Evolutionary conservation across 2,329 filamentous ascomycete species (phyloP).

Genomic region (Remersonia thermophila): DNA sequence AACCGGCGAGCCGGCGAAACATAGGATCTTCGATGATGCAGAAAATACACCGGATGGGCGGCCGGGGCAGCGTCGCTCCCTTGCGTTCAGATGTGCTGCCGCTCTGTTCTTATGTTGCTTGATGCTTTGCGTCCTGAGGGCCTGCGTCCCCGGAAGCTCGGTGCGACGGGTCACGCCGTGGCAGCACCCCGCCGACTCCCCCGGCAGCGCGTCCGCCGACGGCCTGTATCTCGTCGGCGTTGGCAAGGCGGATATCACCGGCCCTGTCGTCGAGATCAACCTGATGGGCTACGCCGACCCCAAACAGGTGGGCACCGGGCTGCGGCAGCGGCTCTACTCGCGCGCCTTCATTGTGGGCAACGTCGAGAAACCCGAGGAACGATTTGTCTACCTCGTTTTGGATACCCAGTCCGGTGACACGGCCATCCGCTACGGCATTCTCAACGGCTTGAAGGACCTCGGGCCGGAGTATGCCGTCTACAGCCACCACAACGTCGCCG

Average conservation of each 20-base stretch:
- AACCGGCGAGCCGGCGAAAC: no score
- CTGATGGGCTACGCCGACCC: conserved; percentile 85
- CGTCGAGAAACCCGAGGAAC: conserved; percentile 49
- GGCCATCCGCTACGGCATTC: conserved; percentile 73
- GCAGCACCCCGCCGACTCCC: neutral
- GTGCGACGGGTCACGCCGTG: neutral
- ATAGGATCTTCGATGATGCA: no score
- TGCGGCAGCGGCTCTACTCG: conserved; percentile 79
- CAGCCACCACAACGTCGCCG: conserved; percentile 66
- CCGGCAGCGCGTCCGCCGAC: conserved; percentile 7
- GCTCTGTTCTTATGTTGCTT: no score
- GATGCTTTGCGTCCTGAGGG: neutral
- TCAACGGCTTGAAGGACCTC: conserved; percentile 57
- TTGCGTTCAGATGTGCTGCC: no score
- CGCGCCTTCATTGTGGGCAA: conserved; percentile 80
- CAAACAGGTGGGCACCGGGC: conserved; percentile 68
- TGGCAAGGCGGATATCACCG: conserved; percentile 47
- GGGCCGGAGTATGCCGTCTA: conserved; percentile 66
- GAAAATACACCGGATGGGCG: no score
- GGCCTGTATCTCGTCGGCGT: conserved; percentile 41
- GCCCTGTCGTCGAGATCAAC: conserved; percentile 79
- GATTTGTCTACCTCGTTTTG: conserved; percentile 77
- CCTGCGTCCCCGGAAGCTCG: neutral
- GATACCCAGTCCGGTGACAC: conserved; percentile 85
- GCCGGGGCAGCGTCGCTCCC: no score